Base-by-base conservation (phyloP, 805 yeast species). In the Yarrowia sp. region DNA sequence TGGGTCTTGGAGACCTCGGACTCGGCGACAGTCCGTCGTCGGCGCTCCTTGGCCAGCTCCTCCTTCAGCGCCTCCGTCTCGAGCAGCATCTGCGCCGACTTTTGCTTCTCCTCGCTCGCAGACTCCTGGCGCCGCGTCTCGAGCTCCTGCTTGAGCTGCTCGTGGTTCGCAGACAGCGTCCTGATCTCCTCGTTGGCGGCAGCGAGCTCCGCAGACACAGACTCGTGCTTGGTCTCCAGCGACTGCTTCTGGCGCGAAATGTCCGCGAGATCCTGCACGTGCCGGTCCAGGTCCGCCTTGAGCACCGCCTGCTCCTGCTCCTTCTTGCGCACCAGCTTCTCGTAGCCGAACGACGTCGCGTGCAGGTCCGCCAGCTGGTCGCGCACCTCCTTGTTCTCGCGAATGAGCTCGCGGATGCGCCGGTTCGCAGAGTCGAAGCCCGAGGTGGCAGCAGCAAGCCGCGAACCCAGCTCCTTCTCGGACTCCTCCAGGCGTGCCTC, bases 361-460 rank as follows among this genome's bases (percentile, higher is more conserved):
- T 76, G 77, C 18, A 77, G 68, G 6, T 70, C 63, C 9, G 72
- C 71, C n/a, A 84, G 58, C 62, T 79, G 76, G 8, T 67, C 69
- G 35, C 78, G 72, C 16, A 83, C 68, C n/a, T 69, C 72, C 25
- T 72, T 72, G 65, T 82, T 83, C 63, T 81, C 87, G 3, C 72
- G 72, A 1, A 78, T 68, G 22, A 80, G 68, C 5, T 74, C 71
- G 51, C 74, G 70, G 16, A 81, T 66, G 33, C 77, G 72, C 29
- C 70, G 71, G 63, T 73, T 73, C 6, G 82, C 77, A 25, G 69
- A 41, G 16, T 62, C 68, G 42, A 66, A 67, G 10, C 68, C 71
- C 44, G 46, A 63, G n/a, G 62, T 42, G 7, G 63, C 41, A 10
- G 60, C 46, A 18, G 64, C 64, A 10, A 69, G 61, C 21, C 65